Percentiles rank a stretch among this genome's conserved stretches.
Evolutionary conservation across 2,329 filamentous ascomycete genomes (phyloP).

Genomic region (Monosporascus sp.): DNA sequence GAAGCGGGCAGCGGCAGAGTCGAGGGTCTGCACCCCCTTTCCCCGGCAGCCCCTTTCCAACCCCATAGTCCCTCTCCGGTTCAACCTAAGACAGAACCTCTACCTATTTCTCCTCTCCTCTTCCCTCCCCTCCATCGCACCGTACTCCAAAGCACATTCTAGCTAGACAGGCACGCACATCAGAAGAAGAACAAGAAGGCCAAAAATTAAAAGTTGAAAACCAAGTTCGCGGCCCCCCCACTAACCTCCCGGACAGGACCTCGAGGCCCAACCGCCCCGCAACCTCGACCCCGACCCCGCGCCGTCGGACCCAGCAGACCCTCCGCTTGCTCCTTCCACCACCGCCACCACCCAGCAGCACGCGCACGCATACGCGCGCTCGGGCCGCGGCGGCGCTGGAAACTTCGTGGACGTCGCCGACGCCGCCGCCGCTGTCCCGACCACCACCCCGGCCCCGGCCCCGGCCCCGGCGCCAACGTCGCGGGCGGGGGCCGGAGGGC

Average conservation of each 20-base stretch:
- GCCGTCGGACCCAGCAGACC: constrained; percentile 14
- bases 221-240: neutral
- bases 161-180: too few relatives aligned
- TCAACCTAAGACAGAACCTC: too few relatives aligned
- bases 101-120: neutral
- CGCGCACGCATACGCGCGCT: constrained; percentile 31
- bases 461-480: constrained; percentile 5
- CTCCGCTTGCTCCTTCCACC: constrained; percentile 13
- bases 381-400: constrained; percentile 57
- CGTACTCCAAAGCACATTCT: too few relatives aligned
- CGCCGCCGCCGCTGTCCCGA: constrained; percentile 6
- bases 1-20: constrained; percentile 19
- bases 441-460: constrained; percentile 1
- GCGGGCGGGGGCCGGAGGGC: constrained; percentile 10
- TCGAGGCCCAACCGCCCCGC: constrained; percentile 24
- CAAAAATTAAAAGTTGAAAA: neutral
- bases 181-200: neutral
- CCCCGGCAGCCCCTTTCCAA: neutral
- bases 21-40: constrained; percentile 14
- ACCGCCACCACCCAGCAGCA: constrained; percentile 6
- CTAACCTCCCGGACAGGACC: constrained; percentile 16
- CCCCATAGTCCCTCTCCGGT: neutral
- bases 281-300: constrained; percentile 11
- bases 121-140: neutral
- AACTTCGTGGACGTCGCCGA: constrained; percentile 45